Base-by-base conservation (phyloP, 1,284 basidiomycete species). In the Albatrellus sp. region DNA sequence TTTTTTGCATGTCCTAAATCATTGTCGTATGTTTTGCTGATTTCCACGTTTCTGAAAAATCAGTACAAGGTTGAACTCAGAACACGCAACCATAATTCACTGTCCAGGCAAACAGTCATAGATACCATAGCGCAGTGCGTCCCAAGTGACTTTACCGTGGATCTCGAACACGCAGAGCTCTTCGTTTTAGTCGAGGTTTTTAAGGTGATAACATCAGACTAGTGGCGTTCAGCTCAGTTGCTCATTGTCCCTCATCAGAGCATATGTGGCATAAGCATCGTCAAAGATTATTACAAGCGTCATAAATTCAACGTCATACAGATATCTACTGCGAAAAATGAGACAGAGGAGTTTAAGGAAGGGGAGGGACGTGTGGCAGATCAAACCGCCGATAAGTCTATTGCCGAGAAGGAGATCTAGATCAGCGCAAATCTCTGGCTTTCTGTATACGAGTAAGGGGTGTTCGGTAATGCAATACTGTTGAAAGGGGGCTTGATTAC, bases 61-160 rank as follows among this genome's bases (percentile, higher is more conserved):
- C 49, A 89, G 86, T 89, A 85, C 64, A 88, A 87, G 57, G 75
- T 89, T 37, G 85, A 89, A 52, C 55, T 85, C 36, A 70, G 78
- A 42, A 62, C 79, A 32, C 73, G 86, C 34, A 87, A 87, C 54
- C 85, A 89, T 53, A 80, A 68, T 17, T 78, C 75, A 4, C 56
- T 88, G 12, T 54, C 70, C 7, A 71, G 80, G 9, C 65, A 70
- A 41, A 62, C 56, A 5, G 60, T 88, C 19, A 78, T 88, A 24
- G 68, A 83, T 46, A 70, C 72, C 42, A 66, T 89, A 24, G 86
- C 80, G 0, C 67, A 71, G 49, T 82, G 77, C 52, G 73, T 88
- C 13, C 84, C 85, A 0, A 63, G 66, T 43, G 69, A 66, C 8
- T 79, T 81, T 51, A 70, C 61, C 5, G 86, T 89, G 12, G 71